Evolutionary conservation across 768 basidiomycete genomes (phyloP).

Genomic region (Neoboletus subvelutipes): DNA sequence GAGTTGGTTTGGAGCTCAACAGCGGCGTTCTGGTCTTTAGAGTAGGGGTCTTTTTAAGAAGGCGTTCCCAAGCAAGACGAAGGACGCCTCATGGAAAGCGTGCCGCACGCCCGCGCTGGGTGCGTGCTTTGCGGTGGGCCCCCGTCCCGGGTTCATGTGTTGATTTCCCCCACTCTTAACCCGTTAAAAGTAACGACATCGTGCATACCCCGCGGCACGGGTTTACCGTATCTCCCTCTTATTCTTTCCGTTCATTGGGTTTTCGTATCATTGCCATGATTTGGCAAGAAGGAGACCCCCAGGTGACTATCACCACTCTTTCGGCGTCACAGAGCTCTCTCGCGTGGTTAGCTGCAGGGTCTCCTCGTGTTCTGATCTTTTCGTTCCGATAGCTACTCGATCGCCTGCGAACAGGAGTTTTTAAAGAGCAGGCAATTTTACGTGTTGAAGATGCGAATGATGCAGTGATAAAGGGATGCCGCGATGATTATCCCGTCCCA

Average conservation of each 20-base stretch:
- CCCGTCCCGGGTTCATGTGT: conserved; percentile 4
- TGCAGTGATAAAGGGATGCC: neutral
- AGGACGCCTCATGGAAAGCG: conserved; percentile 31
- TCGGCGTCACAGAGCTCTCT: conserved; percentile 23
- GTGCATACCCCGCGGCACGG: conserved; percentile 5
- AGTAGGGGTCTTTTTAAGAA: conserved; percentile 23
- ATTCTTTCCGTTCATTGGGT: neutral
- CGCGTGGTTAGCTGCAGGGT: conserved; percentile 26
- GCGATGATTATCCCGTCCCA: neutral
- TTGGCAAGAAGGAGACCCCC: neutral
- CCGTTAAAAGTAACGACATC: conserved; percentile 5
- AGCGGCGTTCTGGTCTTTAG: conserved; percentile 19
- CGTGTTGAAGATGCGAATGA: conserved; percentile 11
- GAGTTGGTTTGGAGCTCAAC: conserved; percentile 17
- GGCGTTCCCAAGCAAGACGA: conserved; percentile 16
- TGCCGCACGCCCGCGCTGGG: conserved; percentile 29
- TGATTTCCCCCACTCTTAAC: conserved; percentile 18
- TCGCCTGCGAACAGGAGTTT: conserved; percentile 3
- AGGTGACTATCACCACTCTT: conserved; percentile 13
- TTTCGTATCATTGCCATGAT: neutral
- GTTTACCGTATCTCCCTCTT: conserved; percentile 4
- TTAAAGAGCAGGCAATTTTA: conserved; percentile 10
- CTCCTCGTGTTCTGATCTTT: conserved; percentile 24
- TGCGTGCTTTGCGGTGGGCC: conserved; percentile 18
- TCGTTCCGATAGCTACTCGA: conserved; percentile 5